Percentiles rank a stretch among this genome's conserved stretches.
phyloP scores from a whole-genome alignment of 257 asterid species.

The Jaltomata sinuosa region DNA sequence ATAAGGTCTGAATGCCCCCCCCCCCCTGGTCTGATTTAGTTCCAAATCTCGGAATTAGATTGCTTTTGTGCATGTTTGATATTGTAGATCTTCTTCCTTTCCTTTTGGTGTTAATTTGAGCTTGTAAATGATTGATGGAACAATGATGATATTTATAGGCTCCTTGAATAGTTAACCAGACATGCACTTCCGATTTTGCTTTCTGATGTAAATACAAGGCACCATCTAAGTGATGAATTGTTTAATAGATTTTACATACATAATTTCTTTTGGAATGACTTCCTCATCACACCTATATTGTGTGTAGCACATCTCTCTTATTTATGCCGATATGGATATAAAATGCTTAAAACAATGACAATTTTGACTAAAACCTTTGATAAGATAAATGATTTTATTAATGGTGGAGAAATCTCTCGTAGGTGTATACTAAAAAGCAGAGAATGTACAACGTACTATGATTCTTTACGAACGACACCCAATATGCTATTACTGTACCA shows the following conservation, averaged over 20 bases:
- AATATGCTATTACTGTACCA: neutral
- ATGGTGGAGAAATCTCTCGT: neutral
- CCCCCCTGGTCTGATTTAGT: neutral
- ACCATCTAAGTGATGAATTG: neutral
- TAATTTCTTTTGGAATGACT: neutral
- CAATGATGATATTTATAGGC: neutral
- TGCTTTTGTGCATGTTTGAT: neutral
- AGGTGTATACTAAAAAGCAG: neutral
- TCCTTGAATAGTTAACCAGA: neutral
- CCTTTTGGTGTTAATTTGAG: neutral
- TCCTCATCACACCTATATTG: neutral
- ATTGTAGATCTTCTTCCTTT: neutral
- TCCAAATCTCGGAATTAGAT: neutral
- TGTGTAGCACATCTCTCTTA: neutral
- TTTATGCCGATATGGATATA: neutral
- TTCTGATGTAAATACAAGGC: neutral
- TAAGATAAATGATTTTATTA: neutral
- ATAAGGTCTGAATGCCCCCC: neutral
- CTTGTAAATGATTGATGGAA: neutral
- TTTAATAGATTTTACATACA: neutral
- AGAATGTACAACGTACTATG: neutral
- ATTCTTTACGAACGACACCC: neutral
- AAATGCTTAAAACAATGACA: neutral
- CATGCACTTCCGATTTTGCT: neutral
- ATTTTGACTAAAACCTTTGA: neutral